These are phyloP conservation scores for Venturia carpophila DNA, from an alignment of 2,329 filamentous ascomycete species.

Conservation along the genomic window DNA sequence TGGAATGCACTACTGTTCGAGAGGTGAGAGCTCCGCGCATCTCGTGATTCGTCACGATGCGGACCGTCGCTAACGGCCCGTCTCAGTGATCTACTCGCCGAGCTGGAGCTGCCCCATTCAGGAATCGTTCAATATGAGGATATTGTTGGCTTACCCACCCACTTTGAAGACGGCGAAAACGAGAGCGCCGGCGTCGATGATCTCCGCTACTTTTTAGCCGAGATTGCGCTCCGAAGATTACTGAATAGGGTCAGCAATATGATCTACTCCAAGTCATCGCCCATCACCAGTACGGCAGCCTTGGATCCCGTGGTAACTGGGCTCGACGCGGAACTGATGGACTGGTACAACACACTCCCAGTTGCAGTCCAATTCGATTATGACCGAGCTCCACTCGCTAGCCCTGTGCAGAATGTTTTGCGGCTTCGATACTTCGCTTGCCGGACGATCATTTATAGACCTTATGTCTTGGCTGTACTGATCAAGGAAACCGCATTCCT, in stretches of 20 bases:
- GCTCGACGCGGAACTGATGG: conserved; percentile 71
- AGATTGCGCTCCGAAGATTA: conserved; percentile 69
- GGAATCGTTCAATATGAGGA: conserved; percentile 78
- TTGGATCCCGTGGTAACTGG: conserved; percentile 72
- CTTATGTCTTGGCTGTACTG: conserved; percentile 71
- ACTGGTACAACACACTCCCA: conserved; percentile 78
- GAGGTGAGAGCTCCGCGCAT: conserved; percentile 32
- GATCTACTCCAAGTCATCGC: conserved; percentile 65
- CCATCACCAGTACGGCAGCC: conserved; percentile 55
- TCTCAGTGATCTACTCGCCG: conserved; percentile 58
- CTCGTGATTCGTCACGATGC: background rate
- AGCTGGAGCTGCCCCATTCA: conserved; percentile 73
- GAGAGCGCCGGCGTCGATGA: conserved; percentile 64
- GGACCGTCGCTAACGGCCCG: conserved; percentile 10
- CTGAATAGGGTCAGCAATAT: conserved; percentile 73
- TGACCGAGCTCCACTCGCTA: conserved; percentile 52
- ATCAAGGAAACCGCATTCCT: conserved; percentile 66
- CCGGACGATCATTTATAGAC: conserved; percentile 77
- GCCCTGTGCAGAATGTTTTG: conserved; percentile 71
- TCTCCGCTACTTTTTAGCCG: conserved; percentile 78
- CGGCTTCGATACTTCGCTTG: conserved; percentile 76
- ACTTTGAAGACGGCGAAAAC: conserved; percentile 63
- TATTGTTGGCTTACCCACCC: conserved; percentile 66
- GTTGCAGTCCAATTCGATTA: conserved; percentile 66
- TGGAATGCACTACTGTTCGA: conserved; percentile 79